A percentile compares a stretch with the other conserved stretches of the same genome.
Evolutionary conservation across 139 green algal species (phyloP).

Genomic region (Coelastrella sp.): DNA sequence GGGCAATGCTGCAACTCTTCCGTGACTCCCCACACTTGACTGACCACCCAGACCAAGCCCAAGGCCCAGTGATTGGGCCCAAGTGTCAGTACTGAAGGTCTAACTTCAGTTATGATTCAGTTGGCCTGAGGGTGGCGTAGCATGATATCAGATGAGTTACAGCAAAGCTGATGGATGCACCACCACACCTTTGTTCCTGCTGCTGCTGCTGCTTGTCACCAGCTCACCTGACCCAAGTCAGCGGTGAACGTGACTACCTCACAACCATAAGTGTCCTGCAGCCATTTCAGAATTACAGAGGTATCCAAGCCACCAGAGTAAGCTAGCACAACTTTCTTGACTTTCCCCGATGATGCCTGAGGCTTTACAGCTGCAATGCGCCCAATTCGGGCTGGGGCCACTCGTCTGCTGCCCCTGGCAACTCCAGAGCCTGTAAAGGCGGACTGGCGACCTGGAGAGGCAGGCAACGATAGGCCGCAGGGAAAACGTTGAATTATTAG

Average conservation of each 20-base stretch:
- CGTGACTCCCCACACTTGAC: too few species aligned
- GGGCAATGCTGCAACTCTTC: too few species aligned
- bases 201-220: background rate
- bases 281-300: conserved; percentile 99
- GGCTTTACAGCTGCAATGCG: conserved; percentile 11
- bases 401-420: background rate
- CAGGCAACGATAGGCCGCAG: background rate
- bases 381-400: background rate
- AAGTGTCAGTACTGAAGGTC: too few species aligned
- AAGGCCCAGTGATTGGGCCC: too few species aligned
- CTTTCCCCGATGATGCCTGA: conserved; percentile 1
- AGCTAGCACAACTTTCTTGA: conserved; percentile 94
- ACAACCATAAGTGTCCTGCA: conserved; percentile 96
- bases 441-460: conserved; percentile 5
- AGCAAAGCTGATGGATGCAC: background rate
- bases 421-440: conserved; percentile 28
- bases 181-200: background rate
- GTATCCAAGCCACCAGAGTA: conserved; percentile 97
- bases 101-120: too few species aligned
- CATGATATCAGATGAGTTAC: background rate
- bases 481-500: background rate
- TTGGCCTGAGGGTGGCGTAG: background rate
- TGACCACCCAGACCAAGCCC: too few species aligned
- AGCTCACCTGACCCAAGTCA: conserved; percentile 92
- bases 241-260: conserved; percentile 98